Conservation (phyloP, 1,139 yeast species). For the Ogataea hybrid region DNA sequence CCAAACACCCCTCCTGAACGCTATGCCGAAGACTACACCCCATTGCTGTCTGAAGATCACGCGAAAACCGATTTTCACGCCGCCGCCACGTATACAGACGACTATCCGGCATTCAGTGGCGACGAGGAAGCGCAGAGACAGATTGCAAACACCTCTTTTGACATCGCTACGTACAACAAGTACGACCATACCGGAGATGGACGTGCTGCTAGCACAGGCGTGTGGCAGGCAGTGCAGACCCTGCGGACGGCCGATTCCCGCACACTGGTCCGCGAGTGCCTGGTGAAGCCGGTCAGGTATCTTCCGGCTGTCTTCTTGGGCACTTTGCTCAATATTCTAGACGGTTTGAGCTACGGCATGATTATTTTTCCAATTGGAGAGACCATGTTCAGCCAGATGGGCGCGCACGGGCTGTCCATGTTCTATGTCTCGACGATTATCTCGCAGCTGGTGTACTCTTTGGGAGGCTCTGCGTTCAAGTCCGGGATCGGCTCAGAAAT, state of each 20-base stretch:
- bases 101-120: neutral
- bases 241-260: slow-evolving; percentile 18
- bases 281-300: slow-evolving; percentile 45
- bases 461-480: slow-evolving; percentile 87
- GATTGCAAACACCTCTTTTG: neutral
- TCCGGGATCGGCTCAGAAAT: slow-evolving; percentile 95
- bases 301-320: slow-evolving; percentile 84
- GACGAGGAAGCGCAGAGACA: slow-evolving; percentile 2
- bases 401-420: slow-evolving; percentile 90
- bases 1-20: neutral
- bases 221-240: neutral
- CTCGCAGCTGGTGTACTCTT: slow-evolving; percentile 81
- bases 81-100: neutral
- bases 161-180: neutral
- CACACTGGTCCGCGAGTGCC: slow-evolving; percentile 23
- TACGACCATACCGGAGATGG: neutral
- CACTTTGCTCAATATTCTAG: slow-evolving; percentile 77
- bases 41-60: neutral
- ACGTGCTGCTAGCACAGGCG: neutral
- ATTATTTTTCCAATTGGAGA: slow-evolving; percentile 91
- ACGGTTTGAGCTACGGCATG: slow-evolving; percentile 96
- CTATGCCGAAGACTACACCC: slow-evolving; percentile 4
- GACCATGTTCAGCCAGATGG: slow-evolving; percentile 69
- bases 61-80: slow-evolving; percentile 1
- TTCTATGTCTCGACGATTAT: slow-evolving; percentile 87